Evolutionary conservation across 2,329 filamentous ascomycete species (phyloP), one percentile per base, ranked within the genome.

Genomic region (Aspergillus novofumigatus): DNA sequence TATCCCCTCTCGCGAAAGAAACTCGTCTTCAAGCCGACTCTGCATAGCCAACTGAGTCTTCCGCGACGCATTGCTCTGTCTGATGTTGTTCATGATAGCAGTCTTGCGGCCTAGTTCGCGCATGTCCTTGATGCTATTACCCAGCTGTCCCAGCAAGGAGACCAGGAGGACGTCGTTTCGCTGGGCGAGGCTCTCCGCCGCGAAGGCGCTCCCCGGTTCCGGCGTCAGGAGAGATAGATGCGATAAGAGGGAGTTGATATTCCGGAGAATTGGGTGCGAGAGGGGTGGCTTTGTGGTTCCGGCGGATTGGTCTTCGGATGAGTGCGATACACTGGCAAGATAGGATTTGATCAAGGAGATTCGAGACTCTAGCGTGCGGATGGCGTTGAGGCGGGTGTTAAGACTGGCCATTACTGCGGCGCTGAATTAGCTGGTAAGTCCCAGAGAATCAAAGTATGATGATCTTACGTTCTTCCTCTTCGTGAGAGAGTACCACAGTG

Each of bases 321-420:
- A 86, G 7, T 84, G 80, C 1, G 89, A 88, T 2, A 94, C 82
- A 14, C 82, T 83, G 61, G 87, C 80, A 49, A 99, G 85, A 71
- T 97, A 97, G n/a, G 81, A 81, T 58, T 83, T 83, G 63, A 93
- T 83, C 55, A 93, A 82, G 48, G 83, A 81, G 64, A 94, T 85
- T 51, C 90, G 86, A 6, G 87, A 85, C 67, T 93, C 87, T 28
- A 99, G 85, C 86, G 96, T 97, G 76, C 92, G 93, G 69, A 97
- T 88, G 26, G 94, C 92, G 74, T 97, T 97, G 61, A 89, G 84
- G 68, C 96, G 96, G 59, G 92, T 89, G 28, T 88, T 94, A 23
- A 99, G 84, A 17, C 80, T 83, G 25, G 85, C 81, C 53, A 88
- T 80, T 38, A 65, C 52, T 61, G 49, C 49, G 23, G 44, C 29